Evolutionary conservation across 805 yeast genomes (phyloP).

Genomic region (Lipomyces starkeyi): DNA sequence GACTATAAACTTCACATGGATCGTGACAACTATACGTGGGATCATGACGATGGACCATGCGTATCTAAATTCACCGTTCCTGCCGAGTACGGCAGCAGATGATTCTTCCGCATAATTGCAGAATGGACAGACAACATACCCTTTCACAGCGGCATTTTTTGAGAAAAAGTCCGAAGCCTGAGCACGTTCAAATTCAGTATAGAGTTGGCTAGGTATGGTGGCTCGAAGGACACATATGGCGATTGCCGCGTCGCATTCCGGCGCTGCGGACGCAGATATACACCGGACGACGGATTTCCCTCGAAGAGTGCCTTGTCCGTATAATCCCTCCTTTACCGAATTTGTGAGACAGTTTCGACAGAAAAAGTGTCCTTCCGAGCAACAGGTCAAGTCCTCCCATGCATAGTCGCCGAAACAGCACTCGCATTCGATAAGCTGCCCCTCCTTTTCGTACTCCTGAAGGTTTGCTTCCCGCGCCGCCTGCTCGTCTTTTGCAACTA

Average conservation of each 20-base stretch:
- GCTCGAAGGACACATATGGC: constrained; percentile 27
- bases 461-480: constrained; percentile 29
- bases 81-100: constrained; percentile 25
- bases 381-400: constrained; percentile 37
- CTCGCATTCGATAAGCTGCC: constrained; percentile 36
- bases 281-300: constrained; percentile 31
- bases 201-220: constrained; percentile 17
- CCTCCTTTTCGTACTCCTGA: constrained; percentile 23
- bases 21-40: constrained; percentile 8
- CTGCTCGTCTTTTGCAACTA: constrained; percentile 16
- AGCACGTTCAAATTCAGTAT: constrained; percentile 27
- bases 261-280: constrained; percentile 33
- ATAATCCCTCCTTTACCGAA: constrained; percentile 32
- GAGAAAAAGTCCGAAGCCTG: constrained; percentile 29
- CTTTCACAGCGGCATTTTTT: constrained; percentile 12
- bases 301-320: constrained; percentile 36
- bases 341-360: constrained; percentile 32
- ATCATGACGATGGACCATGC: constrained; percentile 11
- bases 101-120: constrained; percentile 34
- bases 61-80: constrained; percentile 11
- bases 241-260: constrained; percentile 24
- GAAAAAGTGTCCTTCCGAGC: constrained; percentile 34
- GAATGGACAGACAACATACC: constrained; percentile 33
- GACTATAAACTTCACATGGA: constrained; percentile 5
- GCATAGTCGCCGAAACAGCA: constrained; percentile 38